Evolutionary conservation across 1,284 basidiomycete species (phyloP).

Genomic region (Marasmius fiardii): DNA sequence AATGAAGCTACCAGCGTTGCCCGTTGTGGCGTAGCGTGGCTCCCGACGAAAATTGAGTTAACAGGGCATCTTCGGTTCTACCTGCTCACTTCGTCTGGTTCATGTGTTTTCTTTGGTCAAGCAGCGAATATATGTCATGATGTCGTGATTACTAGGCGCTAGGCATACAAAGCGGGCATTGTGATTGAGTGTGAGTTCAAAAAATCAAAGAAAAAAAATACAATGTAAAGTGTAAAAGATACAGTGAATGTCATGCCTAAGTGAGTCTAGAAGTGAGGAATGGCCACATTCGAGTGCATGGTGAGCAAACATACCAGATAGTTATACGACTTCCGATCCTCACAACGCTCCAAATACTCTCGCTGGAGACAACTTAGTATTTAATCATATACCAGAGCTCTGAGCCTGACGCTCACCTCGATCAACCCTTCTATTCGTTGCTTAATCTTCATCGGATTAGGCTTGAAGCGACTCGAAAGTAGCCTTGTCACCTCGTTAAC

Average conservation of each 20-base stretch:
- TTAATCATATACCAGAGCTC: neutral
- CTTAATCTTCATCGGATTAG: slow-evolving; percentile 86
- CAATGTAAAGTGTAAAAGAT: too few species aligned
- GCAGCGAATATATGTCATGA: too few species aligned
- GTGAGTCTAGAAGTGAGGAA: neutral
- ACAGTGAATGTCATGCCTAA: neutral
- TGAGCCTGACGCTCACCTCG: slow-evolving; percentile 57
- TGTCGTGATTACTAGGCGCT: too few species aligned
- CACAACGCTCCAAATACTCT: slow-evolving; percentile 78
- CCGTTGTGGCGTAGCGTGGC: too few species aligned
- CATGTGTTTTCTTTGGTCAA: too few species aligned
- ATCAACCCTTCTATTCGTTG: slow-evolving; percentile 93
- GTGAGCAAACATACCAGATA: slow-evolving; percentile 52
- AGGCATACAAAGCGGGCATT: too few species aligned
- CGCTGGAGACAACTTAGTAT: slow-evolving; percentile 42
- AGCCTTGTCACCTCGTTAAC: slow-evolving; percentile 91
- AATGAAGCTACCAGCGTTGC: too few species aligned
- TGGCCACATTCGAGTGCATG: neutral
- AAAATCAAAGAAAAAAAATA: too few species aligned
- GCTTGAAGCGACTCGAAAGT: slow-evolving; percentile 81
- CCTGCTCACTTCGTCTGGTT: too few species aligned
- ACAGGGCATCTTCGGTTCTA: too few species aligned
- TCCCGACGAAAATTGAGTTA: too few species aligned
- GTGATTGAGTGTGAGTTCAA: too few species aligned
- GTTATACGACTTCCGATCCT: slow-evolving; percentile 80